phyloP scores from a whole-genome alignment of 129 eudicot genomes.

The Saposhnikovia divaricata region DNA sequence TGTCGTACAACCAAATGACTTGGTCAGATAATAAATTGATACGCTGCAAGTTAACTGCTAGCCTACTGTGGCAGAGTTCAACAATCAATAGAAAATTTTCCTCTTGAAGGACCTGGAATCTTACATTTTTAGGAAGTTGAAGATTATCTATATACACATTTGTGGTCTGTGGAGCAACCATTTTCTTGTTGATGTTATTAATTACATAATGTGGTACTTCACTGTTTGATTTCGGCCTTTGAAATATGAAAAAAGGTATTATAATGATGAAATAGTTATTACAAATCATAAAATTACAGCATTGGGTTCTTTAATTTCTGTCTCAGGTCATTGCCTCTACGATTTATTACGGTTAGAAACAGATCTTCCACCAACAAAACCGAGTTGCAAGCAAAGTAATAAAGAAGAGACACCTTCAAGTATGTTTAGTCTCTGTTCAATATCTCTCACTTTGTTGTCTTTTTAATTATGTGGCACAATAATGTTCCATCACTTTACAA shows the following conservation, averaged over 20 bases:
- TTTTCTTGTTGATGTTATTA: neutral
- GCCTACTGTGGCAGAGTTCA: too few relatives aligned
- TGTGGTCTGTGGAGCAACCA: neutral
- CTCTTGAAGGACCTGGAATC: too few relatives aligned
- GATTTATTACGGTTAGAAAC: constrained; percentile 29
- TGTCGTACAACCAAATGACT: too few relatives aligned
- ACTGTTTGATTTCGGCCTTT: neutral
- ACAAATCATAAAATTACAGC: neutral
- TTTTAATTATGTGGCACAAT: neutral
- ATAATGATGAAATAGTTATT: neutral
- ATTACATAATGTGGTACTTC: neutral
- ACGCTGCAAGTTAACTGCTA: too few relatives aligned
- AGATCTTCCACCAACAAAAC: neutral
- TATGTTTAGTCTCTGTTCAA: constrained; percentile 13
- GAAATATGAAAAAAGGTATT: neutral
- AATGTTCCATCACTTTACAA: neutral
- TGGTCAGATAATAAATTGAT: too few relatives aligned
- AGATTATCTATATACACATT: neutral
- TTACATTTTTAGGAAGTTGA: neutral
- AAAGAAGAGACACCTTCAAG: constrained; percentile 10
- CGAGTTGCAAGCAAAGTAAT: neutral
- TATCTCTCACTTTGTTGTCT: neutral
- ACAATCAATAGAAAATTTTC: too few relatives aligned
- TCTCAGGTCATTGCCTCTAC: constrained; percentile 24
- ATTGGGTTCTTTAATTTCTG: neutral